A percentile compares a stretch with the other conserved stretches of the same genome.
Conservation (phyloP, 2,329 filamentous ascomycete species). For the Sordariomycetes sp. region DNA sequence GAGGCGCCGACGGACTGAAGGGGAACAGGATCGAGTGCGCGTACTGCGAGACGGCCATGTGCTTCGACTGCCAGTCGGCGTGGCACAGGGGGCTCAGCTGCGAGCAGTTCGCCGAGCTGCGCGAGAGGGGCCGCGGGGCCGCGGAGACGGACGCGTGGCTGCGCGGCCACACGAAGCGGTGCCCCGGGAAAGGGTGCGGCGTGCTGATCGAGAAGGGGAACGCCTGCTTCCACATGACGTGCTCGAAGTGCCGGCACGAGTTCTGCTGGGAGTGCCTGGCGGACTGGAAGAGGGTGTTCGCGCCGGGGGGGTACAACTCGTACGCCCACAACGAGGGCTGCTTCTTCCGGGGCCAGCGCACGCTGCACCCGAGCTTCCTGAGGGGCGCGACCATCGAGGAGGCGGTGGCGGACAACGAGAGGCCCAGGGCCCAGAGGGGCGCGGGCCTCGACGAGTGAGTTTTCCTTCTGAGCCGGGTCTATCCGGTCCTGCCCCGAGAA, state of each 20-base stretch:
- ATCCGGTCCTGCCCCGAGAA: no score
- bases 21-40: slow-evolving; percentile 11
- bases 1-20: not conserved
- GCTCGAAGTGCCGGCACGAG: slow-evolving; percentile 22
- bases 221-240: slow-evolving; percentile 29
- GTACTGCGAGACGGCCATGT: slow-evolving; percentile 15
- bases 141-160: slow-evolving; percentile 10
- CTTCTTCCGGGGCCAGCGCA: slow-evolving; percentile 7
- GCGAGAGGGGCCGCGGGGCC: not conserved
- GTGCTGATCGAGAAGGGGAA: slow-evolving; percentile 15
- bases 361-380: slow-evolving; percentile 7
- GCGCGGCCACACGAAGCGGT: slow-evolving; percentile 13
- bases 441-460: no score
- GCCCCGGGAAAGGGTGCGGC: slow-evolving; percentile 11
- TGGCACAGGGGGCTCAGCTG: slow-evolving; percentile 16
- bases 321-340: slow-evolving; percentile 10
- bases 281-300: slow-evolving; percentile 11
- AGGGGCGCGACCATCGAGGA: slow-evolving; percentile 8
- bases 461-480: no score
- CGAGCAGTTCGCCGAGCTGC: slow-evolving; percentile 7
- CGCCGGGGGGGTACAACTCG: slow-evolving; percentile 3
- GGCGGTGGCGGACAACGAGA: not conserved
- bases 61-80: slow-evolving; percentile 13
- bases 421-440: not conserved
- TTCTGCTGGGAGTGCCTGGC: slow-evolving; percentile 21